Evolutionary conservation across 768 basidiomycete species (phyloP).

Genomic region (Coprinopsis sp.): DNA sequence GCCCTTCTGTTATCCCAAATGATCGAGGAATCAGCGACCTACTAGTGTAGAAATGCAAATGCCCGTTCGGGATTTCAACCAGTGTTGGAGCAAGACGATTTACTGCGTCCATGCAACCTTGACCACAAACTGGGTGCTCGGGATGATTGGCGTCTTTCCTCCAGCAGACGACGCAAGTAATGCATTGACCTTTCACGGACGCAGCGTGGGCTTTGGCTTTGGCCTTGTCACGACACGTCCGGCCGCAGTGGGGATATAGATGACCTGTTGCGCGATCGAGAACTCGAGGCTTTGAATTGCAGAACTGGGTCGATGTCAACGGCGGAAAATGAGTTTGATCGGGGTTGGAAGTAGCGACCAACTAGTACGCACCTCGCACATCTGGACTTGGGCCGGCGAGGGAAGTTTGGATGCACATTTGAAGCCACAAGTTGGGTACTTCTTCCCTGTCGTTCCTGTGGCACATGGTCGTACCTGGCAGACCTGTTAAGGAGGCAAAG

Average conservation of each 20-base stretch:
- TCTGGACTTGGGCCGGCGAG: constrained; percentile 10
- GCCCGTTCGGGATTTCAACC: constrained; percentile 24
- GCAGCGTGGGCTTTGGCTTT: constrained; percentile 3
- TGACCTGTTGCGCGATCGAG: constrained; percentile 10
- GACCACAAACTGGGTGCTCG: constrained; percentile 18
- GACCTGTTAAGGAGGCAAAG: too few relatives aligned
- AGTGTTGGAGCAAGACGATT: constrained; percentile 16
- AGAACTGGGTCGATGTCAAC: constrained; percentile 13
- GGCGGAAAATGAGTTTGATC: neutral
- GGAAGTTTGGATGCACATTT: constrained; percentile 17
- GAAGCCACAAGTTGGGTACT: constrained; percentile 19
- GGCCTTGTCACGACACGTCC: constrained; percentile 20
- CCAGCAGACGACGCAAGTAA: constrained; percentile 25
- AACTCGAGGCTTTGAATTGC: constrained; percentile 18
- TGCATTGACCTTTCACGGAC: constrained; percentile 13
- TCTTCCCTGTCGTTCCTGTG: neutral
- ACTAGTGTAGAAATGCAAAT: constrained; percentile 20
- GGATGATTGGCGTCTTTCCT: constrained; percentile 4
- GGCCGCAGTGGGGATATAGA: constrained; percentile 21
- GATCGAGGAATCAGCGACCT: neutral
- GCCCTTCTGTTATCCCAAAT: too few relatives aligned
- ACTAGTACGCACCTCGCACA: constrained; percentile 18
- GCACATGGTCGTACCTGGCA: constrained; percentile 1
- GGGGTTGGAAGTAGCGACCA: neutral
- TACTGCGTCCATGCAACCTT: constrained; percentile 10